Percentiles rank a stretch among this genome's conserved stretches.
Evolutionary conservation across 2,329 filamentous ascomycete species (phyloP).

Genomic region (Colletotrichum gigasporum): DNA sequence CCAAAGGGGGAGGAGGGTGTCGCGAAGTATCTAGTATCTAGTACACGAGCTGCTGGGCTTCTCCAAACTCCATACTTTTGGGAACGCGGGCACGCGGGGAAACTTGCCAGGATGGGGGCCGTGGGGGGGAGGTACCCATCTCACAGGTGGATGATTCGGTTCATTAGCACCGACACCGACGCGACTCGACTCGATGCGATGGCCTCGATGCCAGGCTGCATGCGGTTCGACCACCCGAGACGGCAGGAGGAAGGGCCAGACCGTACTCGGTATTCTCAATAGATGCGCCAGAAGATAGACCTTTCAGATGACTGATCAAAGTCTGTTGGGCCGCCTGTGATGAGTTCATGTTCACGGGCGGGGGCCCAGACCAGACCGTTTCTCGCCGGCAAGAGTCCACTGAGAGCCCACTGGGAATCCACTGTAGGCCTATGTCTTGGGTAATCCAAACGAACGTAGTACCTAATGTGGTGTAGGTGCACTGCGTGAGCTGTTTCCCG

Average conservation of each 20-base stretch:
- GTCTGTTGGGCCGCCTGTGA: too few relatives aligned
- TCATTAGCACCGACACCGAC: constrained; percentile 12
- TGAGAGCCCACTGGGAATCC: too few relatives aligned
- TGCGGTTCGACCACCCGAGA: constrained; percentile 1
- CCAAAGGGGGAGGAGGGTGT: not conserved
- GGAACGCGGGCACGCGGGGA: constrained; percentile 25
- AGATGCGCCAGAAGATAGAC: not conserved
- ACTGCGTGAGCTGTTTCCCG: too few relatives aligned
- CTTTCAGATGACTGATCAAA: too few relatives aligned
- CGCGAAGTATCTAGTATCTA: not conserved
- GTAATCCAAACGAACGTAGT: too few relatives aligned
- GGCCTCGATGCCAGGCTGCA: not conserved
- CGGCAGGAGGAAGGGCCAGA: not conserved
- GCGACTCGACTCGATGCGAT: not conserved
- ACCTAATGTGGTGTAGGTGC: too few relatives aligned
- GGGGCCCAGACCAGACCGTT: too few relatives aligned
- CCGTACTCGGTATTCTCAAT: too few relatives aligned
- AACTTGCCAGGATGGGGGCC: constrained; percentile 5
- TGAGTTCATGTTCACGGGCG: too few relatives aligned
- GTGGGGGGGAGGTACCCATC: too few relatives aligned
- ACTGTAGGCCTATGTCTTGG: too few relatives aligned
- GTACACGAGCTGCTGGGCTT: constrained; percentile 11
- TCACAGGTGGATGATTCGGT: constrained; percentile 18
- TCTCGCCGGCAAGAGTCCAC: too few relatives aligned
- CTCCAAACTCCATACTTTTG: constrained; percentile 27